Evolutionary conservation across 208 protist genomes (phyloP).

Genomic region (Polymyxa betae): DNA sequence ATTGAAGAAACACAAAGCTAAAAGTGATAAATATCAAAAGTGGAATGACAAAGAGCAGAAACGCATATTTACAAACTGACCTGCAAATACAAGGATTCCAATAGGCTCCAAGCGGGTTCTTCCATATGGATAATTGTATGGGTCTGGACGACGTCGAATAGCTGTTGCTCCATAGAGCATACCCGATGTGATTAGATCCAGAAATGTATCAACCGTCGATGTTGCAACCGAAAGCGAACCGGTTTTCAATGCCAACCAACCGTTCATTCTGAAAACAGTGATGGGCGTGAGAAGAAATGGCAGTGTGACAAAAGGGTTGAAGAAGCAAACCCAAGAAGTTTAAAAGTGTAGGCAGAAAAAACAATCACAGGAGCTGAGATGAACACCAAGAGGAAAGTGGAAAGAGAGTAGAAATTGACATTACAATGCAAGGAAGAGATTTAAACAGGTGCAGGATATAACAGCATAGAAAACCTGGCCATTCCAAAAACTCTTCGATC

Average conservation of each 20-base stretch:
- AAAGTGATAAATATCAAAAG: background rate
- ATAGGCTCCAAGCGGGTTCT: constrained; percentile 31
- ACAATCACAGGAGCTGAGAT: too few relatives aligned
- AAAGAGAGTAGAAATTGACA: too few relatives aligned
- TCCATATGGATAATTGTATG: constrained; percentile 36
- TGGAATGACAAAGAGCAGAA: background rate
- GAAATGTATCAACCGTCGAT: background rate
- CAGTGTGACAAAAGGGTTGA: background rate
- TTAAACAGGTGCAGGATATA: background rate
- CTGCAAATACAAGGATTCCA: constrained; percentile 39
- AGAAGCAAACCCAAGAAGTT: too few relatives aligned
- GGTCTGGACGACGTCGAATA: background rate
- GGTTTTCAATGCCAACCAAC: background rate
- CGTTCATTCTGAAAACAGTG: background rate
- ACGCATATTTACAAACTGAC: background rate
- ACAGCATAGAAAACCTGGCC: constrained; percentile 29
- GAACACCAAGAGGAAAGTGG: too few relatives aligned
- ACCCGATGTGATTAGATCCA: constrained; percentile 6
- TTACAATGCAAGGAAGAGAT: background rate
- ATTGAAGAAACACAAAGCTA: too few relatives aligned
- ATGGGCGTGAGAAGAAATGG: background rate
- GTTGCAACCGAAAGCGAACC: constrained; percentile 34
- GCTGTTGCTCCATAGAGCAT: background rate
- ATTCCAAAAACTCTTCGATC: background rate
- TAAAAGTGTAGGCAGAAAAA: too few relatives aligned